Conservation (phyloP, 2,329 filamentous ascomycete species). For the Claviceps capensis region DNA sequence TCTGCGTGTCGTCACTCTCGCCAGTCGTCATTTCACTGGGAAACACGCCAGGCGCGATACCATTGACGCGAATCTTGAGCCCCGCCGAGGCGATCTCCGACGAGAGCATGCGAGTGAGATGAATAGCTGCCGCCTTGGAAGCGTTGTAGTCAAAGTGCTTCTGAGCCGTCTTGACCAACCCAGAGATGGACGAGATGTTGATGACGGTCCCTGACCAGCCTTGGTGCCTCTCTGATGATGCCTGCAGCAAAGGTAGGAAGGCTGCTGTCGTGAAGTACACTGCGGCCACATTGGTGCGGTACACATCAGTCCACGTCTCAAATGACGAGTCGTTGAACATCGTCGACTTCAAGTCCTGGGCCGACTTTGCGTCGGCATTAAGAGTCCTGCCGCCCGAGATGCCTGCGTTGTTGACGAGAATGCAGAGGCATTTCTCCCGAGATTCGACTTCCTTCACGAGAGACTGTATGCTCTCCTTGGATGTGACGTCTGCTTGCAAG, state of each 20-base stretch:
- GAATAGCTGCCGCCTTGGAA: slow-evolving; percentile 49
- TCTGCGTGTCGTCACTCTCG: slow-evolving; percentile 34
- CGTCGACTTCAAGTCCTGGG: slow-evolving; percentile 41
- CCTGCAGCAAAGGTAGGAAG: slow-evolving; percentile 48
- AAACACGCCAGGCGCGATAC: slow-evolving; percentile 58
- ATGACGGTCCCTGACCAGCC: slow-evolving; percentile 47
- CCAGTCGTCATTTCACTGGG: slow-evolving; percentile 59
- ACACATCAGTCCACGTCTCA: slow-evolving; percentile 59
- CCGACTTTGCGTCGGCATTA: slow-evolving; percentile 35
- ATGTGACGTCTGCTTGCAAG: slow-evolving; percentile 48
- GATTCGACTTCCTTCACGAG: slow-evolving; percentile 44
- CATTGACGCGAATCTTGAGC: slow-evolving; percentile 54
- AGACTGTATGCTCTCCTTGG: slow-evolving; percentile 42
- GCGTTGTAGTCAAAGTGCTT: slow-evolving; percentile 54
- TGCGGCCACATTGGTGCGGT: slow-evolving; percentile 62
- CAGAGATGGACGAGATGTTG: slow-evolving; percentile 56
- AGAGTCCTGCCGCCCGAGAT: slow-evolving; percentile 39
- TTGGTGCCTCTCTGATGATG: slow-evolving; percentile 25
- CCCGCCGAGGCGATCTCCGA: slow-evolving; percentile 43
- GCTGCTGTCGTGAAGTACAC: slow-evolving; percentile 52
- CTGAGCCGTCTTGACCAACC: slow-evolving; percentile 46
- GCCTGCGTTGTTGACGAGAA: slow-evolving; percentile 57
- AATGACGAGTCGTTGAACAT: slow-evolving; percentile 55
- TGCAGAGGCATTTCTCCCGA: slow-evolving; percentile 43
- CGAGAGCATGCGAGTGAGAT: slow-evolving; percentile 51